Evolutionary conservation across 495 filamentous ascomycete species (phyloP), one percentile per base, ranked within the genome.

Genomic region (Podospora conica): DNA sequence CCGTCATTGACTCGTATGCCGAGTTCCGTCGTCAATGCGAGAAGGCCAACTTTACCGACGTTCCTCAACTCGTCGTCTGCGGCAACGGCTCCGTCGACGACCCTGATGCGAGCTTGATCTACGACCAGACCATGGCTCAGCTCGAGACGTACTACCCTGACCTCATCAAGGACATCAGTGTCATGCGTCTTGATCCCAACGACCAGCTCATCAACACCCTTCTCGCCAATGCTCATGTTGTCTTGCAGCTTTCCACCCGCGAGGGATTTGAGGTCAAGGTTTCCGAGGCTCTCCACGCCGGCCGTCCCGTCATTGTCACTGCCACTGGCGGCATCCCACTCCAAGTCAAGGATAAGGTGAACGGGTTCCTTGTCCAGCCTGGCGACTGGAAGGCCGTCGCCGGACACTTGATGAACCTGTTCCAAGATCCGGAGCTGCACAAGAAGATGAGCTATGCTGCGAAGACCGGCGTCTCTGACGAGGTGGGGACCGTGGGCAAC

Each of bases 211-310:
- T 96, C 70, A 93, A 95, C 71, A 87, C 89, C 0, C 75, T 96
- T n/a, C 79, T 96, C 53, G 87, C 89, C 48, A 87, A 87, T 57
- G 87, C 90, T 2, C 85, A 87, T 64, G 83, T 93, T 22, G 89
- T 86, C 0, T 81, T 94, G 48, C 92, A 96, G 75, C 84, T 96
- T 20, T 93, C 90, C 9, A 92, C 87, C 1, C 86, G 89, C 21
- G 92, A 96, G 74, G 92, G 91, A 3, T 96, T 96, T 70, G 91
- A 96, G 74, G 88, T 95, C 63, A 96, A 96, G 77, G 91, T 96
- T 18, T 92, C 89, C 0, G 92, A 96, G 75, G 92, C 91, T 25
- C 81, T 93, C 9, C 91, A 94, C 75, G 92, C 93, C 68, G 92
- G 92, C 23, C 87, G 89, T 11, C 92, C 92, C 2, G 84, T 93